These are phyloP conservation scores for Blastomyces silverae DNA, from an alignment of 2,329 filamentous ascomycete genomes.

Conservation along the genomic window DNA sequence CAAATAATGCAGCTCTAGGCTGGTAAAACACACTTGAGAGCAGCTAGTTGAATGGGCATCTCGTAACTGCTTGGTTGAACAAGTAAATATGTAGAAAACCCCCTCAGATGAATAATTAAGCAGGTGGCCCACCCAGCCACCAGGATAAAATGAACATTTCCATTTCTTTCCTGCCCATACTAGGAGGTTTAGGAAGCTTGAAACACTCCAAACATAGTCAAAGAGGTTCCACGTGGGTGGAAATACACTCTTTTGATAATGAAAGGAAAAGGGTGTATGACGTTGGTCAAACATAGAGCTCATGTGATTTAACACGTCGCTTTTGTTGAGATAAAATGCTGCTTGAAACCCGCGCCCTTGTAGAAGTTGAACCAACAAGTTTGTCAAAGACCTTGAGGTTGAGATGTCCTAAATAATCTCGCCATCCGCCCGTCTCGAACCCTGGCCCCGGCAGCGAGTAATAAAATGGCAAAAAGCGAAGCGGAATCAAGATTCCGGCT, in stretches of 20 bases:
- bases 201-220: background rate
- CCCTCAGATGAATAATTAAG: background rate
- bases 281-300: background rate
- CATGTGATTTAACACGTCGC: background rate
- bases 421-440: no score
- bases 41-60: background rate
- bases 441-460: no score
- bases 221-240: background rate
- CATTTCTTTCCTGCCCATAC: background rate
- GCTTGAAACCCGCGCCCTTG: background rate
- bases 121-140: background rate
- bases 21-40: background rate
- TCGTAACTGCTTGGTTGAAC: background rate
- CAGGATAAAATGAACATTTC: background rate
- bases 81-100: background rate
- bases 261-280: background rate
- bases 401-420: constrained; percentile 1
- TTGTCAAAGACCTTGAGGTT: background rate
- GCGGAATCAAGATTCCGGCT: no score
- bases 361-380: background rate
- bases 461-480: no score
- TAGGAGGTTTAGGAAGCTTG: background rate
- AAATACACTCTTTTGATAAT: background rate
- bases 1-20: background rate
- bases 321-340: background rate